Evolutionary conservation across 2,329 filamentous ascomycete species (phyloP).

Genomic region (Fusarium nurragi): DNA sequence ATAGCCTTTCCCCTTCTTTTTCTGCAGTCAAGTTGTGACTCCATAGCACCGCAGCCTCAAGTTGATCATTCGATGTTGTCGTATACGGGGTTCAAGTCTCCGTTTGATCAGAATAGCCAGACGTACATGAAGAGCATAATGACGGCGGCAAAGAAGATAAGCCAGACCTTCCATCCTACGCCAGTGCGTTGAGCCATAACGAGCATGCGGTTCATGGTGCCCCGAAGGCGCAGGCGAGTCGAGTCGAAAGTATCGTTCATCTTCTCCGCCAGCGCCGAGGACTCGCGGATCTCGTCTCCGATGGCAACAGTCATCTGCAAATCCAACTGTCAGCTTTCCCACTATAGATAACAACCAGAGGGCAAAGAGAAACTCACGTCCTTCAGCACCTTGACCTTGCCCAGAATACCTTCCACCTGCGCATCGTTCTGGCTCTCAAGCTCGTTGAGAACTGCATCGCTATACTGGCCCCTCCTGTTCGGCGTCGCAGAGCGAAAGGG

Average conservation of each 20-base stretch:
- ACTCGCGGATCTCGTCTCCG: constrained; percentile 93
- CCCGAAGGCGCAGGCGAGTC: constrained; percentile 80
- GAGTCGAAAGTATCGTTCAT: constrained; percentile 96
- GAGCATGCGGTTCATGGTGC: constrained; percentile 98
- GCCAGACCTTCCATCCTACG: constrained; percentile 95
- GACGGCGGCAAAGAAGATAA: constrained; percentile 86
- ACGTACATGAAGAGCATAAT: constrained; percentile 89
- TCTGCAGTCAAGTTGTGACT: neutral
- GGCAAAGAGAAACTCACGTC: constrained; percentile 68
- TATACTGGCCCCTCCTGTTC: constrained; percentile 87
- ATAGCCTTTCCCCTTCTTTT: constrained; percentile 10
- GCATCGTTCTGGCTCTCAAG: constrained; percentile 95
- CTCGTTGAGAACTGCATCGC: constrained; percentile 88
- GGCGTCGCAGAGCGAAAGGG: constrained; percentile 73
- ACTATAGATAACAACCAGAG: neutral
- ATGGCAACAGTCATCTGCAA: constrained; percentile 87
- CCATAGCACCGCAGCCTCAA: neutral
- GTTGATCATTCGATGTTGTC: neutral
- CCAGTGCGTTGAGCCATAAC: constrained; percentile 94
- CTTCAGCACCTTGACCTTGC: constrained; percentile 90
- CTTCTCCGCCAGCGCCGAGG: constrained; percentile 85
- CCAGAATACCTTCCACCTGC: constrained; percentile 88
- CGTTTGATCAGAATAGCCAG: constrained; percentile 77
- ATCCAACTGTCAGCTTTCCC: constrained; percentile 7
- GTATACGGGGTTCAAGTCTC: neutral